Percentiles rank a stretch among this genome's conserved stretches.
Conservation (phyloP, 306 rosid genomes). For the Lathyrus tuberosus region DNA sequence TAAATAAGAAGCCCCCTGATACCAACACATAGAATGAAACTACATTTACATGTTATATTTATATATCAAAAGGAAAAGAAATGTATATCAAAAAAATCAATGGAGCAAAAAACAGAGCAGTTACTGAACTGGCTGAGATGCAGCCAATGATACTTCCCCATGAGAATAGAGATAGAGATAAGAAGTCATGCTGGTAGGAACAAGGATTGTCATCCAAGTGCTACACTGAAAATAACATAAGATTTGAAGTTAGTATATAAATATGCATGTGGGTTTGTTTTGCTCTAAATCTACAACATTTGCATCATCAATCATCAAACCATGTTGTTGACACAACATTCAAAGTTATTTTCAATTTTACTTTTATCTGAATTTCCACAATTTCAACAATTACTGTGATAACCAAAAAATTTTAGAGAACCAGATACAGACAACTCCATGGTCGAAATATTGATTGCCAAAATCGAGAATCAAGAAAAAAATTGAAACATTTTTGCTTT, state of each 20-base stretch:
- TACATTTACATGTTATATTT: constrained; percentile 2
- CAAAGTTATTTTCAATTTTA: neutral
- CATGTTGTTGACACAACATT: constrained; percentile 18
- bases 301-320: constrained; percentile 18
- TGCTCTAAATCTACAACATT: neutral
- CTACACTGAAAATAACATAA: constrained; percentile 78
- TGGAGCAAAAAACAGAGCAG: constrained; percentile 36
- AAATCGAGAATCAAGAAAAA: constrained; percentile 30
- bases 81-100: constrained; percentile 10
- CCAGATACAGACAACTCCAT: neutral
- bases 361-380: neutral
- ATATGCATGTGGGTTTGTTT: constrained; percentile 19
- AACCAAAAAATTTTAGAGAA: constrained; percentile 5
- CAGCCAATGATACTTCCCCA: constrained; percentile 97
- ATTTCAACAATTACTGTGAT: neutral
- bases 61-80: constrained; percentile 23
- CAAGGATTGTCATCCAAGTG: constrained; percentile 96
- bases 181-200: constrained; percentile 97
- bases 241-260: constrained; percentile 32
- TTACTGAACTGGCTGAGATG: constrained; percentile 85
- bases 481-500: constrained; percentile 22
- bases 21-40: constrained; percentile 14
- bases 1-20: neutral
- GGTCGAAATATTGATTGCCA: constrained; percentile 24
- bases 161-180: constrained; percentile 96